Evolutionary conservation across 306 rosid genomes (phyloP), one percentile per base, ranked within the genome.

Genomic region (Glycine latifolia): DNA sequence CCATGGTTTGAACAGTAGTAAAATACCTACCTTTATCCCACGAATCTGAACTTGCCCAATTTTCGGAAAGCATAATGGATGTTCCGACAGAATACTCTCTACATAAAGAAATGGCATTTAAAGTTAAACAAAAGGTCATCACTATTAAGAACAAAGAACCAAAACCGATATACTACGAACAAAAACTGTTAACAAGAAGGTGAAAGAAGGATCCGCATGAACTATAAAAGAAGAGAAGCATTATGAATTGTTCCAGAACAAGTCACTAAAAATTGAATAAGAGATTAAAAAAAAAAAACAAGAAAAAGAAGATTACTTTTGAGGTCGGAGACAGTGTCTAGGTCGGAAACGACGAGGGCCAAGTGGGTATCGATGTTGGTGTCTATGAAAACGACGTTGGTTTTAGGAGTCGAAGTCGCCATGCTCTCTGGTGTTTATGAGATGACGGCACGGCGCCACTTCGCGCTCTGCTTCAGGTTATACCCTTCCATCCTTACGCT

Each of bases 361-460:
- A 93, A 67, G 91, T 84, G 92, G 15, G 97, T 95, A 46, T 66
- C 89, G 73, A 93, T 91, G 78, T 72, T 95, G 54, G 99, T 91
- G 44, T 90, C 91, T 20, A 95, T 31, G 87, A 89, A 95, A 69
- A 91, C 87, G 1, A 91, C 81, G 83, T 14, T 59, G 62, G 87
- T 48, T 67, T 50, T 54, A 48, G 31, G 26, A 44, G 52, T 26
- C 31, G 31, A 26, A 26, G 2, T n/a, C 10, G 70, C 80, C 80
- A 81, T 41, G 73, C 37, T 20, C 31, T 31, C 4, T 33, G 62
- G 48, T 48, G 76, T 71, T 71, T 71, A 71, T 71, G 62, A 13
- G 8, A 33, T 35, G 14, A 5, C 48, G 76, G 43, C 75, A 17
- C 31, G 31, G 31, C 31, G 31, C 48, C 14, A n/a, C 53, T 3